Evolutionary conservation across 2,329 filamentous ascomycete species (phyloP).

Genomic region (Ophiosphaerella herpotricha): DNA sequence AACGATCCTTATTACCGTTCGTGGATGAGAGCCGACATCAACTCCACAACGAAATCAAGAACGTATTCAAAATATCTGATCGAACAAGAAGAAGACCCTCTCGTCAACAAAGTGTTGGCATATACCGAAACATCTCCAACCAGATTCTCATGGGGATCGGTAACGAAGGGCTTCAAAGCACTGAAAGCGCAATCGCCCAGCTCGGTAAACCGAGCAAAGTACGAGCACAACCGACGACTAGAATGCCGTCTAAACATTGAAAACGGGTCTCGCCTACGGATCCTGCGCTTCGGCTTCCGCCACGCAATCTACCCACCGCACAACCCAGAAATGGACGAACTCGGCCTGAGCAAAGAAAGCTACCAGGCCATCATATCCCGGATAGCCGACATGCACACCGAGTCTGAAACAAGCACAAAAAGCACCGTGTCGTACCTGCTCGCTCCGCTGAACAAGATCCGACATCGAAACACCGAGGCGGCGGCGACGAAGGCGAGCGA

Average conservation of each 20-base stretch:
- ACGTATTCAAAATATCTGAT: slow-evolving; percentile 33
- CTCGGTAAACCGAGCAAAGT: slow-evolving; percentile 20
- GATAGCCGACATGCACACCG: slow-evolving; percentile 21
- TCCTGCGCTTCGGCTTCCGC: slow-evolving; percentile 27
- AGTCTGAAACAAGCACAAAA: slow-evolving; percentile 1
- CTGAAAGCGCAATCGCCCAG: slow-evolving; percentile 17
- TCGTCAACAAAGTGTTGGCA: slow-evolving; percentile 26
- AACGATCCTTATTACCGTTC: slow-evolving; percentile 31
- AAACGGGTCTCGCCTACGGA: slow-evolving; percentile 20
- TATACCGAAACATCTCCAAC: slow-evolving; percentile 17
- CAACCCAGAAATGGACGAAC: slow-evolving; percentile 28
- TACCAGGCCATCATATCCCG: slow-evolving; percentile 19
- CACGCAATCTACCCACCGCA: slow-evolving; percentile 29
- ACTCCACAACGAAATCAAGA: slow-evolving; percentile 21
- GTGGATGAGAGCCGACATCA: slow-evolving; percentile 30
- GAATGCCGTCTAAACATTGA: slow-evolving; percentile 31
- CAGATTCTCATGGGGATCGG: slow-evolving; percentile 3
- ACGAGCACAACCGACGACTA: slow-evolving; percentile 31
- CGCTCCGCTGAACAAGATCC: slow-evolving; percentile 15
- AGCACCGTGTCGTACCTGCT: slow-evolving; percentile 9
- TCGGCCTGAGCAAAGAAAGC: slow-evolving; percentile 20
- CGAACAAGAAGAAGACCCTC: slow-evolving; percentile 26
- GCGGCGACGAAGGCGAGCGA: slow-evolving; percentile 22
- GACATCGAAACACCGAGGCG: slow-evolving; percentile 17
- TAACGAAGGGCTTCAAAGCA: slow-evolving; percentile 7